Percentiles rank a stretch among this genome's conserved stretches.
These are phyloP conservation scores for Xylaria scruposa DNA, from an alignment of 495 filamentous ascomycete species.

Conservation along the genomic window DNA sequence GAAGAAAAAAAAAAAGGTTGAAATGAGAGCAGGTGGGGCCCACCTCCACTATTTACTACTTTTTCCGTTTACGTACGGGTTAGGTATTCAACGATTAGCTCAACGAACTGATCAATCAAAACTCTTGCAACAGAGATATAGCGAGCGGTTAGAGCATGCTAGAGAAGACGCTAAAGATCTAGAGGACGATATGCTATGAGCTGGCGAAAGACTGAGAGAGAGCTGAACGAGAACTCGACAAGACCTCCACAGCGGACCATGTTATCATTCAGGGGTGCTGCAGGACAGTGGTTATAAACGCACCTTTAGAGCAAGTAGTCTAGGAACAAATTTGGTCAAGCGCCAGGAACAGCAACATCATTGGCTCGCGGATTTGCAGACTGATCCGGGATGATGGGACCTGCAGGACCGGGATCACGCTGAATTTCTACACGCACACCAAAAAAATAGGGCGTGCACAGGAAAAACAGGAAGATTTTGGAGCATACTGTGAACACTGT, in stretches of 20 bases:
- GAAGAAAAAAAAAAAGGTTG: not conserved
- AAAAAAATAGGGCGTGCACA: not conserved
- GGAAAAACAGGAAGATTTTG: conserved; percentile 26
- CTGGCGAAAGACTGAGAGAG: not conserved
- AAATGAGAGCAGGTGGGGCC: conserved; percentile 10
- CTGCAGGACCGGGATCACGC: conserved; percentile 28
- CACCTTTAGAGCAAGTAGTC: conserved; percentile 30
- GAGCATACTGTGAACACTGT: conserved; percentile 9
- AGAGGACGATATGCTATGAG: not conserved
- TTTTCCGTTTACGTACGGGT: too few relatives aligned
- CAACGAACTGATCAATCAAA: not conserved
- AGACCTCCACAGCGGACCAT: conserved; percentile 11
- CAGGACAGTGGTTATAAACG: conserved; percentile 19
- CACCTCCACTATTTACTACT: not conserved
- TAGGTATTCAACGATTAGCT: not conserved
- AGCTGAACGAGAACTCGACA: not conserved
- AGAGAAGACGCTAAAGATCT: not conserved
- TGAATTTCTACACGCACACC: not conserved
- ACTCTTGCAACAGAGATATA: not conserved
- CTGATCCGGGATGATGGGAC: conserved; percentile 40
- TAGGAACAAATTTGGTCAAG: conserved; percentile 41
- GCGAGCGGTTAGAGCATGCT: not conserved
- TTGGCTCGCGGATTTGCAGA: conserved; percentile 54
- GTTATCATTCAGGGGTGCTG: conserved; percentile 22
- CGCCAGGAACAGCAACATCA: conserved; percentile 53